Conservation (phyloP, 352 stramenopile genomes). For the Phytophthora multivora region DNA sequence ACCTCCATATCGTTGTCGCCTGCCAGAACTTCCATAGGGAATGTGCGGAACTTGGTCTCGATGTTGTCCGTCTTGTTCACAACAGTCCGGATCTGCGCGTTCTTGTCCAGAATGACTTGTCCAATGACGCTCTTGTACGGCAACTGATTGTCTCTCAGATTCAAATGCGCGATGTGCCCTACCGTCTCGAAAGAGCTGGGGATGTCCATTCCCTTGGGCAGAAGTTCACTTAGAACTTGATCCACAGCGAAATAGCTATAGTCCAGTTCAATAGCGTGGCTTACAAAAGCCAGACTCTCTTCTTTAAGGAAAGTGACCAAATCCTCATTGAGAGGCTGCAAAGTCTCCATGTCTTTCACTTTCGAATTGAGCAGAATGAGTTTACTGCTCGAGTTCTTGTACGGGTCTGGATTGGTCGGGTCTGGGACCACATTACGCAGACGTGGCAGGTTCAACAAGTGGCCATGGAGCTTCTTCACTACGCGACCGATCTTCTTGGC, state of each 20-base stretch:
- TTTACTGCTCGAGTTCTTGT: slow-evolving; percentile 72
- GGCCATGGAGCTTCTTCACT: slow-evolving; percentile 71
- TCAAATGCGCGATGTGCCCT: slow-evolving; percentile 98
- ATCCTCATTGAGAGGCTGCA: slow-evolving; percentile 54
- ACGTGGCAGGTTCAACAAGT: slow-evolving; percentile 73
- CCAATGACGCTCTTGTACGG: slow-evolving; percentile 97
- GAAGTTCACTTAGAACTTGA: slow-evolving; percentile 79
- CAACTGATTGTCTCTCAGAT: slow-evolving; percentile 93
- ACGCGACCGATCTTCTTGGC: slow-evolving; percentile 82
- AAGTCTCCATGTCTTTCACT: slow-evolving; percentile 57
- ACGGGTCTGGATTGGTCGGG: slow-evolving; percentile 61
- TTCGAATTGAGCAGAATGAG: slow-evolving; percentile 74
- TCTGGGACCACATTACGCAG: slow-evolving; percentile 80
- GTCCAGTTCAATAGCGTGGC: slow-evolving; percentile 73
- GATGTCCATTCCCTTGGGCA: slow-evolving; percentile 86
- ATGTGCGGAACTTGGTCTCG: slow-evolving; percentile 94
- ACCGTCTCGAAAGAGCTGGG: slow-evolving; percentile 96
- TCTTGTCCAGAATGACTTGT: slow-evolving; percentile 98
- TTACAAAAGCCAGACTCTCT: slow-evolving; percentile 66
- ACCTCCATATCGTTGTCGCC: slow-evolving; percentile 87
- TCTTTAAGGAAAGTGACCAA: slow-evolving; percentile 58
- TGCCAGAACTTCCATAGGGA: slow-evolving; percentile 96
- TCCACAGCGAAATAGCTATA: slow-evolving; percentile 83
- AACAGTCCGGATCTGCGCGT: slow-evolving; percentile 93
- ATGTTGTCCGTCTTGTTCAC: slow-evolving; percentile 98